Conservation (phyloP, 495 filamentous ascomycete genomes). For the Penicillium atrosanguineum region DNA sequence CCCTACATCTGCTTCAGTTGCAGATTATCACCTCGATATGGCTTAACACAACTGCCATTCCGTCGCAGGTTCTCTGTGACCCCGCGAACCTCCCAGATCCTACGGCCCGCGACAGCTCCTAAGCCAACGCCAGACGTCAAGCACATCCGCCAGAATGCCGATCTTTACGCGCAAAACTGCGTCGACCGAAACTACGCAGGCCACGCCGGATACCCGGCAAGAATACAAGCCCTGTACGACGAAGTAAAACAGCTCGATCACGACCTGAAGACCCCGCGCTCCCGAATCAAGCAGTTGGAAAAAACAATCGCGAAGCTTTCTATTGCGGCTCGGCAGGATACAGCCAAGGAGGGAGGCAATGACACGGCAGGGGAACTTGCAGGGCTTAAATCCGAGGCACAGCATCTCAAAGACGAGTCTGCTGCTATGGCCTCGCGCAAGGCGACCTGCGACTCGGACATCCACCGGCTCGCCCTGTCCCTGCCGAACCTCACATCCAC, state of each 20-base stretch:
- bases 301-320: constrained; percentile 39
- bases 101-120: constrained; percentile 70
- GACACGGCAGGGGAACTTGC: constrained; percentile 19
- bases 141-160: constrained; percentile 79
- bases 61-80: constrained; percentile 34
- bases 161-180: constrained; percentile 78
- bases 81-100: constrained; percentile 26
- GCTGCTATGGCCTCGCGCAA: constrained; percentile 58
- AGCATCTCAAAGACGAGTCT: constrained; percentile 64
- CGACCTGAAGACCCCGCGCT: constrained; percentile 35
- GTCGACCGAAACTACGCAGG: constrained; percentile 76
- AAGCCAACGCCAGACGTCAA: constrained; percentile 79
- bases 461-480: constrained; percentile 69
- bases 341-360: constrained; percentile 4
- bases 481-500: constrained; percentile 84
- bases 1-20: constrained; percentile 42
- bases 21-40: constrained; percentile 19
- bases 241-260: constrained; percentile 54
- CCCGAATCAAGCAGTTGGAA: constrained; percentile 42
- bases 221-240: constrained; percentile 68
- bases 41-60: constrained; percentile 6
- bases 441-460: constrained; percentile 57
- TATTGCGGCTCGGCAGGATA: constrained; percentile 23
- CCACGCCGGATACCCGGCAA: constrained; percentile 61
- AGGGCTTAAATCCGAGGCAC: constrained; percentile 59